phyloP scores from a whole-genome alignment of 164 flowering plant genomes.

The Magnolia kwangsiensis region DNA sequence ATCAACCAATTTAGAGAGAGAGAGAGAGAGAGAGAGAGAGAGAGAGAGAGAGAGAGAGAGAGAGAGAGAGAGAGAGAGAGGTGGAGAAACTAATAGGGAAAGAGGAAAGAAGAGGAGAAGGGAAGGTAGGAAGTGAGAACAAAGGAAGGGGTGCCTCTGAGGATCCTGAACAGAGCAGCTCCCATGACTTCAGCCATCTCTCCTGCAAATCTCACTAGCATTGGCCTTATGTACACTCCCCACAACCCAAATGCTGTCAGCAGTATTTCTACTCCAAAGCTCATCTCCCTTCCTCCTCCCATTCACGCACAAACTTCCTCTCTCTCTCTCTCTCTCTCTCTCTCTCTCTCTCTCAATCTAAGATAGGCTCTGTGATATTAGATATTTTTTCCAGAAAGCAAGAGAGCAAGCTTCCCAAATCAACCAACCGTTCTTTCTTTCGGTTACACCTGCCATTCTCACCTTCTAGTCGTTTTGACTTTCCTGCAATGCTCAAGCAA shows the following conservation, averaged over 20 bases:
- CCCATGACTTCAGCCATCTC: conserved; percentile 30
- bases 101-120: conserved; percentile 16
- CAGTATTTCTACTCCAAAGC: conserved; percentile 22
- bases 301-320: background rate
- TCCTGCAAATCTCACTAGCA: conserved; percentile 25
- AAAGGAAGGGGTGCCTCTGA: conserved; percentile 16
- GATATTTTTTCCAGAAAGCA: too few relatives aligned
- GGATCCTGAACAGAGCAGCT: conserved; percentile 7
- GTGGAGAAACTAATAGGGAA: background rate
- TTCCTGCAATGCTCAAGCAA: too few relatives aligned
- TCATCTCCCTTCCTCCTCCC: background rate
- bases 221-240: conserved; percentile 26
- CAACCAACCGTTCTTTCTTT: background rate
- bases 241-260: conserved; percentile 29
- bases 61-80: too few relatives aligned
- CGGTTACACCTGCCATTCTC: conserved; percentile 7
- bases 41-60: too few relatives aligned
- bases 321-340: conserved; percentile 4
- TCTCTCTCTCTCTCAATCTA: too few relatives aligned
- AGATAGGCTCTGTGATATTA: background rate
- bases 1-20: too few relatives aligned
- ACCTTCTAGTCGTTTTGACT: background rate
- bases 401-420: background rate
- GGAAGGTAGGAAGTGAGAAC: conserved; percentile 22
- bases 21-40: too few relatives aligned